These are phyloP conservation scores for Tricholoma sp. DNA, from an alignment of 768 basidiomycete genomes.

Conservation along the genomic window DNA sequence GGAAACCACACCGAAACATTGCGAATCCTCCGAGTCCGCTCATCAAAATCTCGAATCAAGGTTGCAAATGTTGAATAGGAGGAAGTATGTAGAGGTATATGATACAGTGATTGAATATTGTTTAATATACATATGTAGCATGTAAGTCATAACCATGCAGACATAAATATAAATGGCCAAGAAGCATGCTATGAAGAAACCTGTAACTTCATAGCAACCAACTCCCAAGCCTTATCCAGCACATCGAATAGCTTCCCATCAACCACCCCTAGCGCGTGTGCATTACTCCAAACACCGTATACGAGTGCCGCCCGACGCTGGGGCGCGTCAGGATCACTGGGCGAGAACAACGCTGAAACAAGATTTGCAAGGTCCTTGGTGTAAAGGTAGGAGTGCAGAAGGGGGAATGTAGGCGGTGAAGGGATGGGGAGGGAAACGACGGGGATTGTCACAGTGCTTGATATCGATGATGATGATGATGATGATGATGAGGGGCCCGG, in stretches of 20 bases:
- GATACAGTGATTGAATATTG: background rate
- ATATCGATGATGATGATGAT: slow-evolving; percentile 7
- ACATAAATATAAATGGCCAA: background rate
- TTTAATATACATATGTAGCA: background rate
- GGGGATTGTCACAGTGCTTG: slow-evolving; percentile 28
- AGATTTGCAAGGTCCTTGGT: slow-evolving; percentile 36
- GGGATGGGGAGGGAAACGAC: slow-evolving; percentile 50
- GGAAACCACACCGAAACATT: too few relatives aligned
- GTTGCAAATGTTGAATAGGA: background rate
- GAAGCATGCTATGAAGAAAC: slow-evolving; percentile 13
- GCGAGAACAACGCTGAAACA: slow-evolving; percentile 31
- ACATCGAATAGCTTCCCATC: slow-evolving; percentile 42
- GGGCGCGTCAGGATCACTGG: background rate
- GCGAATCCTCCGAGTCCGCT: background rate
- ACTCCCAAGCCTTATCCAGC: slow-evolving; percentile 45
- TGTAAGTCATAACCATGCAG: background rate
- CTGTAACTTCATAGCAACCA: slow-evolving; percentile 2
- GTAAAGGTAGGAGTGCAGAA: slow-evolving; percentile 47
- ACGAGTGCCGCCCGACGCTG: slow-evolving; percentile 8
- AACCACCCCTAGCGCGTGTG: slow-evolving; percentile 43
- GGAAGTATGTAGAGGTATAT: background rate
- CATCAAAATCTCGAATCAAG: background rate
- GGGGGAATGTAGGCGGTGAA: slow-evolving; percentile 43
- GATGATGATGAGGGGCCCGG: background rate
- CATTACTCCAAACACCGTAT: slow-evolving; percentile 48